Percentiles rank a stretch among this genome's conserved stretches.
Conservation (phyloP, 2,329 filamentous ascomycete genomes). For the Aureobasidium sp. region DNA sequence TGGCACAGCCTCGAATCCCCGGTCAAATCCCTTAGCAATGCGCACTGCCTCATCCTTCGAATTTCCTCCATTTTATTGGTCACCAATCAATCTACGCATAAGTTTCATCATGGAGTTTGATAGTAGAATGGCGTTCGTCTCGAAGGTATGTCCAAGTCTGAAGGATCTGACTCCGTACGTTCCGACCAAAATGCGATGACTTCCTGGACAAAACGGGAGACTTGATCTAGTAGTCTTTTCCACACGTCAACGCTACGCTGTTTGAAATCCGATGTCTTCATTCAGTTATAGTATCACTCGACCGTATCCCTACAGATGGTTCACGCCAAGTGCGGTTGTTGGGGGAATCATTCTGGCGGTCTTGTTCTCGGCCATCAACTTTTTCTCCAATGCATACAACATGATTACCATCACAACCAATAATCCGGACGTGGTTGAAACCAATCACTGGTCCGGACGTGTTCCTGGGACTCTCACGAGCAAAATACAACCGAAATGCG, state of each 20-base stretch:
- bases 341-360: background rate
- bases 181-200: no score
- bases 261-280: background rate
- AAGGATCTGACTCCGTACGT: background rate
- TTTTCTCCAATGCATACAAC: background rate
- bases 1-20: background rate
- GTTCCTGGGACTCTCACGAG: background rate
- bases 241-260: background rate
- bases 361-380: background rate
- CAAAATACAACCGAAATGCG: background rate
- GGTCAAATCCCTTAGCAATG: background rate
- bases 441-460: background rate
- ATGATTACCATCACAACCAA: background rate
- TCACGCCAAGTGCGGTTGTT: background rate
- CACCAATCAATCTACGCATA: background rate
- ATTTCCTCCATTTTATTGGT: background rate
- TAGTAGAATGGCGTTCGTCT: no score
- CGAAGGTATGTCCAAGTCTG: no score
- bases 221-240: no score
- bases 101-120: no score
- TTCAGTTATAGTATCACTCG: background rate
- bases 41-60: background rate
- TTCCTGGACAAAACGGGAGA: no score
- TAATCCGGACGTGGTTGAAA: background rate
- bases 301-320: background rate